A percentile compares a stretch with the other conserved stretches of the same genome.
phyloP scores from a whole-genome alignment of 176 grass and related monocot genomes.

The Typha latifolia region DNA sequence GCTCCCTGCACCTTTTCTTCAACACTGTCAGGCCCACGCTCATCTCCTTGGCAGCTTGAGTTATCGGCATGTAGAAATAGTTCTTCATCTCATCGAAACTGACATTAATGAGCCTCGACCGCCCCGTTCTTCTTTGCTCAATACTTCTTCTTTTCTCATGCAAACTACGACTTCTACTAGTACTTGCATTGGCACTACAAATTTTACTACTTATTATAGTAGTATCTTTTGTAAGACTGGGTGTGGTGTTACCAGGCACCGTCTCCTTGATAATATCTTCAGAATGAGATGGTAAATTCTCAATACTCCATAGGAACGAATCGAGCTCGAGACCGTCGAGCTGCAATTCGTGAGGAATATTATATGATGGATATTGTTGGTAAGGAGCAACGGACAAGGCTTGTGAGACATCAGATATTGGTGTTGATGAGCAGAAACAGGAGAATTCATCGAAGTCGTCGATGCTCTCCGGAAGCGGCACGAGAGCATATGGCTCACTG shows the following conservation, averaged over 20 bases:
- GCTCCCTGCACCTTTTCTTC: slow-evolving; percentile 85
- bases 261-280: neutral
- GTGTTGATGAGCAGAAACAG: neutral
- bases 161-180: neutral
- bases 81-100: slow-evolving; percentile 45
- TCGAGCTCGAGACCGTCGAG: neutral
- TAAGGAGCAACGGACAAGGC: neutral
- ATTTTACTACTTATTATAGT: neutral
- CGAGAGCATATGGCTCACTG: slow-evolving; percentile 5
- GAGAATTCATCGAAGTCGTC: neutral
- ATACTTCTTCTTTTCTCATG: neutral
- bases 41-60: slow-evolving; percentile 64
- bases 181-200: neutral
- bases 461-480: slow-evolving; percentile 12
- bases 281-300: neutral
- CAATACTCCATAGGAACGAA: neutral
- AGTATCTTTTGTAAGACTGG: no score
- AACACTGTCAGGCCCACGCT: slow-evolving; percentile 86
- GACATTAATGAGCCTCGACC: slow-evolving; percentile 40
- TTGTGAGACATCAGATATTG: no score
- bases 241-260: no score
- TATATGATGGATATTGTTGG: neutral
- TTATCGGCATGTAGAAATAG: slow-evolving; percentile 87
- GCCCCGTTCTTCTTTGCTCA: slow-evolving; percentile 1
- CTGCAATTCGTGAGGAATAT: neutral